phyloP scores from a whole-genome alignment of 1,139 yeast species.

The Candida gigantensis region DNA sequence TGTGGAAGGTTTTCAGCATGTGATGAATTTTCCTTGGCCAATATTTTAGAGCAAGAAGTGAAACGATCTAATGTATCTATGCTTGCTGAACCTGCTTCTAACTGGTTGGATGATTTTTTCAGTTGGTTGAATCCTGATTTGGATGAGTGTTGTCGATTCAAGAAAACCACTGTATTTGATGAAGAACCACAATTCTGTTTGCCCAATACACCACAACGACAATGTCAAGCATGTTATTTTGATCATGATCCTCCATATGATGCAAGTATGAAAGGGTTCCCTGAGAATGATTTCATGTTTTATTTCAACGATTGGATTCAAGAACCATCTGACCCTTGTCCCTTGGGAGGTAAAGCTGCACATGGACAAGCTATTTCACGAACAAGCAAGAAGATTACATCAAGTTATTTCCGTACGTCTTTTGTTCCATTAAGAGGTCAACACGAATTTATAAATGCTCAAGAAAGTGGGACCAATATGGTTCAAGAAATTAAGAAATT shows the following conservation, averaged over 20 bases:
- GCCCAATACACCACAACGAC: constrained; percentile 68
- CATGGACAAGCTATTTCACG: constrained; percentile 61
- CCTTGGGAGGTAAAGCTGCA: constrained; percentile 94
- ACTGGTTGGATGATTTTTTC: constrained; percentile 91
- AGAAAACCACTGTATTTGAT: constrained; percentile 30
- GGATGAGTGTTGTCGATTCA: constrained; percentile 80
- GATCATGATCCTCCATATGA: constrained; percentile 63
- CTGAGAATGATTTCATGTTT: constrained; percentile 68
- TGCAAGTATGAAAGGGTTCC: constrained; percentile 80
- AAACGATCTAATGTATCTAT: constrained; percentile 64
- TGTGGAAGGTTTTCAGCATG: constrained; percentile 92
- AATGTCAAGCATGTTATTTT: constrained; percentile 70
- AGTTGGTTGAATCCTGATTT: constrained; percentile 84
- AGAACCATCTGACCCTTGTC: constrained; percentile 87
- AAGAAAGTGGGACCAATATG: constrained; percentile 71
- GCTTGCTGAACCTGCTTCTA: constrained; percentile 78
- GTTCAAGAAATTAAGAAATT: constrained; percentile 53
- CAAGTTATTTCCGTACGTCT: constrained; percentile 77
- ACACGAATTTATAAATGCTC: constrained; percentile 78
- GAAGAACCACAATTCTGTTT: constrained; percentile 54
- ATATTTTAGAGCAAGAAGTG: constrained; percentile 84
- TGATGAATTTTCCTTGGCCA: constrained; percentile 72
- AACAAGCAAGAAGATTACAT: constrained; percentile 39
- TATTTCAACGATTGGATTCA: constrained; percentile 82
- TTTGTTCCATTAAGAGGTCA: constrained; percentile 84